phyloP scores from a whole-genome alignment of 371 early-diverging fungal genomes.

The Mortierella polycephala region DNA sequence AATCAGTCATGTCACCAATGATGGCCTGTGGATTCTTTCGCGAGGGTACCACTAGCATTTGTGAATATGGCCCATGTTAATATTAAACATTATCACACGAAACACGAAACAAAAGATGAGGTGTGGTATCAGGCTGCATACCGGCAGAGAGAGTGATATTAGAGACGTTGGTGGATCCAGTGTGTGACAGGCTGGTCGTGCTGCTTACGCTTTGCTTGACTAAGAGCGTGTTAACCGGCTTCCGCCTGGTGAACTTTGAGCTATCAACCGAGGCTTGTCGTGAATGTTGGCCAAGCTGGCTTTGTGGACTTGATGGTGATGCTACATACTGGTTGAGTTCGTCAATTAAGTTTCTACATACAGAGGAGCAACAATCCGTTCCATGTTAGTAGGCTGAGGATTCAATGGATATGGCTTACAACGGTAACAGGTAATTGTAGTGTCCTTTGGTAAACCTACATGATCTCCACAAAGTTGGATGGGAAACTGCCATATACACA shows the following conservation, averaged over 20 bases:
- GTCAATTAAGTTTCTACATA: background rate
- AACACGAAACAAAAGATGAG: background rate
- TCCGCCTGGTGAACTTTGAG: slow-evolving; percentile 42
- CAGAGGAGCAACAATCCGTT: background rate
- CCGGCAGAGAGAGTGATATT: slow-evolving; percentile 17
- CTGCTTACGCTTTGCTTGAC: slow-evolving; percentile 5
- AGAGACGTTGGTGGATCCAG: slow-evolving; percentile 8
- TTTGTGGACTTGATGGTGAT: slow-evolving; percentile 13
- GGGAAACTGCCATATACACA: slow-evolving; percentile 38
- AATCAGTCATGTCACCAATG: slow-evolving; percentile 24
- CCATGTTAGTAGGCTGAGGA: background rate
- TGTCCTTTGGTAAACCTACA: slow-evolving; percentile 19
- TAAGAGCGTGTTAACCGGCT: slow-evolving; percentile 24
- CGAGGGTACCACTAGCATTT: slow-evolving; percentile 4
- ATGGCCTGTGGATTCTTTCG: slow-evolving; percentile 51
- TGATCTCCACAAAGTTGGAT: slow-evolving; percentile 47
- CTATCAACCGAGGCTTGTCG: slow-evolving; percentile 34
- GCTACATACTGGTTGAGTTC: background rate
- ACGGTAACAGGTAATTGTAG: background rate
- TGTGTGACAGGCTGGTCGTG: slow-evolving; percentile 1
- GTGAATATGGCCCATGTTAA: background rate
- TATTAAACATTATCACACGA: no score
- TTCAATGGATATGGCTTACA: no score
- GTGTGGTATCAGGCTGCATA: slow-evolving; percentile 5
- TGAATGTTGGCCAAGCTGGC: slow-evolving; percentile 18